Evolutionary conservation across 2,329 filamentous ascomycete species (phyloP).

Genomic region (Ophiostoma himal-ulmi): DNA sequence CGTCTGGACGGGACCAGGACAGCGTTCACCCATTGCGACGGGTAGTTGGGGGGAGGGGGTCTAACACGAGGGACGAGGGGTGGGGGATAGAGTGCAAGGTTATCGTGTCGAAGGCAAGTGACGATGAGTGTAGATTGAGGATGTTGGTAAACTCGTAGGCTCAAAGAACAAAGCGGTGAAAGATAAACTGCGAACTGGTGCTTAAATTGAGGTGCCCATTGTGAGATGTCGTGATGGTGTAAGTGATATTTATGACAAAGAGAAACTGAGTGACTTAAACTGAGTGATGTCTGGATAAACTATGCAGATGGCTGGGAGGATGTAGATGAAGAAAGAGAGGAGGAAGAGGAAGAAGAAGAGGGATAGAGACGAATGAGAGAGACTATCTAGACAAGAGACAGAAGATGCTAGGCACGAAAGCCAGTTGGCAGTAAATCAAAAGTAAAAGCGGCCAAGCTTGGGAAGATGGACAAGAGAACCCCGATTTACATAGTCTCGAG

Average conservation of each 20-base stretch:
- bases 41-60: not conserved
- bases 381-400: not conserved
- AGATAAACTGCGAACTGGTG: not conserved
- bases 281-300: not conserved
- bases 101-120: not conserved
- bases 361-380: not conserved
- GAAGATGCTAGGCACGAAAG: not conserved
- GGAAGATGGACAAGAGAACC: not conserved
- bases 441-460: not conserved
- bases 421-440: not conserved
- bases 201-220: slow-evolving; percentile 12
- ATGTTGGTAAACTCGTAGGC: not conserved
- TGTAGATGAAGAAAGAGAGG: not conserved
- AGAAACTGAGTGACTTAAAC: not conserved
- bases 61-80: not conserved
- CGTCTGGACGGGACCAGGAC: slow-evolving; percentile 43
- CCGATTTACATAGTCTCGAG: not conserved
- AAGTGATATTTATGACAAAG: not conserved
- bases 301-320: not conserved
- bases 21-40: slow-evolving; percentile 22
- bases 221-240: slow-evolving; percentile 5
- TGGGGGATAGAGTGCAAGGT: not conserved
- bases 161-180: not conserved
- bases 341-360: not conserved
- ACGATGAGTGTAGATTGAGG: not conserved